Conservation (phyloP, 2,329 filamentous ascomycete species). For the Tricladium varicosporioides region DNA sequence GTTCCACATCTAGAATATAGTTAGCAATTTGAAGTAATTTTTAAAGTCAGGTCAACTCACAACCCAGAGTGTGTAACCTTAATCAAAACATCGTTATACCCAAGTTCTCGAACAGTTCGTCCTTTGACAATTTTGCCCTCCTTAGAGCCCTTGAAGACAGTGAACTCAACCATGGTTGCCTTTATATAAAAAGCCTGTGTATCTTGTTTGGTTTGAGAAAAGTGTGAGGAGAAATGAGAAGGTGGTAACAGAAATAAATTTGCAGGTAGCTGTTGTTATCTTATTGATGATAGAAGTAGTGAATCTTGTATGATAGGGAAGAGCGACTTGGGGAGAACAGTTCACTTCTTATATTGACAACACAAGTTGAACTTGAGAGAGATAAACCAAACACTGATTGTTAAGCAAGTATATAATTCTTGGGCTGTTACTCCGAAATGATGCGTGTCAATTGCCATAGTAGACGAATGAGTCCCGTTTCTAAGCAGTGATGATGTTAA, state of each 20-base stretch:
- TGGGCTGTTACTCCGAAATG: background rate
- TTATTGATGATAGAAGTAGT: background rate
- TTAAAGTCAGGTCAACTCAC: conserved; percentile 31
- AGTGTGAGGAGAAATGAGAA: background rate
- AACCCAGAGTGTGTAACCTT: conserved; percentile 65
- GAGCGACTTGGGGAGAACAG: background rate
- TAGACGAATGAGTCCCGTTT: too few relatives aligned
- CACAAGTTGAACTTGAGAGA: too few relatives aligned
- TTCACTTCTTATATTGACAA: too few relatives aligned
- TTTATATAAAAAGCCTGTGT: background rate
- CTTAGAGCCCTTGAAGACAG: conserved; percentile 61
- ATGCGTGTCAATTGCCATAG: background rate
- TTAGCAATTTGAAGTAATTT: background rate
- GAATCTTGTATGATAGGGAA: background rate
- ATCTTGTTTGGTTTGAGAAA: background rate
- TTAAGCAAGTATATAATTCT: background rate
- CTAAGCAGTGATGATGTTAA: too few relatives aligned
- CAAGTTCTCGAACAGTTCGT: conserved; percentile 44
- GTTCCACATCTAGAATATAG: conserved; percentile 47
- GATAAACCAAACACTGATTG: background rate
- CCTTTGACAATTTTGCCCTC: conserved; percentile 53
- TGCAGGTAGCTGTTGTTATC: background rate
- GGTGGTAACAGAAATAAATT: background rate
- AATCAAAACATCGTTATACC: conserved; percentile 56
- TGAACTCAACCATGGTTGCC: conserved; percentile 43